Evolutionary conservation across 192 early-diverging fungal species (phyloP), one percentile per base, ranked within the genome.

Genomic region (Geranomyces variabilis): DNA sequence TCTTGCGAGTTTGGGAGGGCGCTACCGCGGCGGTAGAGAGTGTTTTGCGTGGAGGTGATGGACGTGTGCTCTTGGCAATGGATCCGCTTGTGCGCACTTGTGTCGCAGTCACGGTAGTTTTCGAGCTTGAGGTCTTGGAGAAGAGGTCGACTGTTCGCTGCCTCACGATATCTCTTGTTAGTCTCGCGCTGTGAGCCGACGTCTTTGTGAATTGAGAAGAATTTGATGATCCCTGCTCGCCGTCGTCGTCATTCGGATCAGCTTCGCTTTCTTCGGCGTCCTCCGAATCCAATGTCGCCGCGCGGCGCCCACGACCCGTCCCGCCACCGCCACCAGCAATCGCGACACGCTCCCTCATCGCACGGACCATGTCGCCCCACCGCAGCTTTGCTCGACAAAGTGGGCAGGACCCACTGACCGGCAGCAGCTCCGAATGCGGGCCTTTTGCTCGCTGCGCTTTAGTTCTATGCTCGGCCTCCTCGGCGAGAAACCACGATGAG

Each of bases 341-440:
- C 59, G 14, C 41, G 6, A 22, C 33, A 22, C 66, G 47, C n/a
- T 53, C 49, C 28, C 49, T 74, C 64, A 79, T 71, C 15, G 21
- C 33, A 12, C 22, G 28, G 30, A 84, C 76, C 63, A 84, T 47
- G 33, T 76, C 70, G 10, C 83, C 83, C 83, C 83, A 84, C 51
- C 26, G 48, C 13, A 84, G 55, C 0, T 41, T 22, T 24, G 31
- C 45, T 15, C 26, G 13, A 47, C 83, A 84, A 1, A 67, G 30
- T 17, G 83, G 83, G 59, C 83, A 84, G 0, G 28, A 14, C 7
- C 80, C 80, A 1, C 19, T 51, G 0, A 78, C 71, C n/a, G 83
- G 83, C 15, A 84, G 21, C n/a, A 82, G 53, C 41, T 78, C 44
- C 0, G 8, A 14, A 58, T 21, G n/a, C 1, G 53, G 41, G 3